phyloP scores from a whole-genome alignment of 2,329 filamentous ascomycete genomes.

The Trichoderma brevicompactum region DNA sequence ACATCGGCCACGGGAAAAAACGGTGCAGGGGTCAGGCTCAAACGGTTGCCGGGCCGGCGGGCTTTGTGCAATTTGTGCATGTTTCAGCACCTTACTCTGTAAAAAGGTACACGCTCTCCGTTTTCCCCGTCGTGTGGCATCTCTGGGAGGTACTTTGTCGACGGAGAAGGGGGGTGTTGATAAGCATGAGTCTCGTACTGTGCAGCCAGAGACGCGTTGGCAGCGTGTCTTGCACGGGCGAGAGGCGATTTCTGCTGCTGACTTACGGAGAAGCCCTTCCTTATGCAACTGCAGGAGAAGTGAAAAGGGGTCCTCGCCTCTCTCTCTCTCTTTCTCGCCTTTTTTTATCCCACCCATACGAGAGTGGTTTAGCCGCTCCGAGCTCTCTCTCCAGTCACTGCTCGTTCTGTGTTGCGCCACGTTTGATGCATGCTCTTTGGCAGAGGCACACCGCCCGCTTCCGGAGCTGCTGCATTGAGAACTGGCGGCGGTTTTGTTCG shows the following conservation, averaged over 20 bases:
- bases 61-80: neutral
- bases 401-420: neutral
- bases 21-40: conserved; percentile 4
- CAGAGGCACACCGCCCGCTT: neutral
- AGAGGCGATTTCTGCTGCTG: neutral
- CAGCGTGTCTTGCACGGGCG: too few relatives aligned
- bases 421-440: conserved; percentile 3
- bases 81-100: neutral
- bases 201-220: conserved; percentile 13
- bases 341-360: neutral
- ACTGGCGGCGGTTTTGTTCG: neutral
- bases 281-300: neutral
- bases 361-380: too few relatives aligned
- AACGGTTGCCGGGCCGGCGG: neutral
- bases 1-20: neutral
- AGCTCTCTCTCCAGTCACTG: too few relatives aligned
- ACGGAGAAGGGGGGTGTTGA: neutral
- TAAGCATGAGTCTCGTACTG: conserved; percentile 2
- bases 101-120: neutral
- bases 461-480: neutral
- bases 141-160: conserved; percentile 8
- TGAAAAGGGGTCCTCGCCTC: neutral
- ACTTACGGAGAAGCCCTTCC: neutral
- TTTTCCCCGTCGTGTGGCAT: neutral
- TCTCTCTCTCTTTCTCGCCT: too few relatives aligned